phyloP scores from a whole-genome alignment of 768 basidiomycete species.

The Amylocystis lapponica region DNA sequence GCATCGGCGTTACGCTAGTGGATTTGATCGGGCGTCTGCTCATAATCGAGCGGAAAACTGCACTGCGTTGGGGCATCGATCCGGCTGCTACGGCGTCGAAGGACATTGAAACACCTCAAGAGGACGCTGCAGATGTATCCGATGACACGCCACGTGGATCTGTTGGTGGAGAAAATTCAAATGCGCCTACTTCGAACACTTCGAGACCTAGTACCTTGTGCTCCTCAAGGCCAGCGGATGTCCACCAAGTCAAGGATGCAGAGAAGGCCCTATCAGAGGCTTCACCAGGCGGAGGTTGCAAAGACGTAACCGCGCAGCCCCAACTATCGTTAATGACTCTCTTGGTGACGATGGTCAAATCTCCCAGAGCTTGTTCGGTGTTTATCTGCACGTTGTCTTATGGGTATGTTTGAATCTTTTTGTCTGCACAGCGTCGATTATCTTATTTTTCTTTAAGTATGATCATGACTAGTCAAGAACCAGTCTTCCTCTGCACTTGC shows the following conservation, averaged over 20 bases:
- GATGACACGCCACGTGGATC: too few species aligned
- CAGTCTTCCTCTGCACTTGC: slow-evolving; percentile 32
- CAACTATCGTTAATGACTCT: slow-evolving; percentile 16
- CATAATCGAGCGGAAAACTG: slow-evolving; percentile 33
- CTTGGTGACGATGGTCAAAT: slow-evolving; percentile 18
- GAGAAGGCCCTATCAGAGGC: slow-evolving; percentile 1
- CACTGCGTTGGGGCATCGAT: slow-evolving; percentile 21
- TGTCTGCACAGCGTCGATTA: background rate
- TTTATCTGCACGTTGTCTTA: slow-evolving; percentile 27
- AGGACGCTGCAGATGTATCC: too few species aligned
- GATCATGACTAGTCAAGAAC: slow-evolving; percentile 25
- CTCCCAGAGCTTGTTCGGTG: slow-evolving; percentile 21
- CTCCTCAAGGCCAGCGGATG: background rate
- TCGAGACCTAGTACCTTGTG: too few species aligned
- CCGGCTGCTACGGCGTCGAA: slow-evolving; percentile 2
- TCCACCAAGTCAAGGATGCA: background rate
- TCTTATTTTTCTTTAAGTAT: slow-evolving; percentile 12
- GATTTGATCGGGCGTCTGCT: slow-evolving; percentile 33
- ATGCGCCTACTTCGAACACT: too few species aligned
- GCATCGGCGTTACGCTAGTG: slow-evolving; percentile 24
- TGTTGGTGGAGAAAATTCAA: too few species aligned
- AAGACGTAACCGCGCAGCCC: background rate
- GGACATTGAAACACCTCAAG: too few species aligned
- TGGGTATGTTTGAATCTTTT: slow-evolving; percentile 23
- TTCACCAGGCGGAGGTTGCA: background rate